A percentile compares a stretch with the other conserved stretches of the same genome.
Evolutionary conservation across 2,329 filamentous ascomycete species (phyloP).

Genomic region (Sclerotinia borealis): DNA sequence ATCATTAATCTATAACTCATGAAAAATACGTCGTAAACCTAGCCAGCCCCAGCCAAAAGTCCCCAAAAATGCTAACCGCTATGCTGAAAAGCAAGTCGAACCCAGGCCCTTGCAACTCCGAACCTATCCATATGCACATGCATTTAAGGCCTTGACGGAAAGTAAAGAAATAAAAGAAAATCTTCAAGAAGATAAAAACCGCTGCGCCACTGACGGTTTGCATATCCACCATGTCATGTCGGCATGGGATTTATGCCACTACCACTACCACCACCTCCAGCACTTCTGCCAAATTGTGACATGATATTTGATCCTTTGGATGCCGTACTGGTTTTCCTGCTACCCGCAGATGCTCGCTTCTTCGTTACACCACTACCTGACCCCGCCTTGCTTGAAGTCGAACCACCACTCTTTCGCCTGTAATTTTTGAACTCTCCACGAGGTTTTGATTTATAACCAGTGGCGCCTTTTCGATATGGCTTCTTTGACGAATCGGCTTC

Average conservation of each 20-base stretch:
- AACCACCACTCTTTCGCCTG: constrained; percentile 4
- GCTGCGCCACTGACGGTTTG: too few relatives aligned
- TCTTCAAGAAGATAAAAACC: background rate
- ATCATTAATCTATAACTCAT: background rate
- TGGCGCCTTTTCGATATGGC: background rate
- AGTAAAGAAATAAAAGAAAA: background rate
- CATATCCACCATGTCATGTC: background rate
- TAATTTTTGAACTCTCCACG: background rate
- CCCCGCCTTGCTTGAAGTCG: constrained; percentile 1
- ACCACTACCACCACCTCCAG: constrained; percentile 12
- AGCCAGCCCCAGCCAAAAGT: background rate
- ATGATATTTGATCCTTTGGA: constrained; percentile 3
- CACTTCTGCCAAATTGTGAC: constrained; percentile 6
- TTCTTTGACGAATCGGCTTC: background rate
- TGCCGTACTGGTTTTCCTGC: constrained; percentile 13
- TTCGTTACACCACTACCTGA: constrained; percentile 20
- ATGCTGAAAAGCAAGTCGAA: constrained; percentile 4
- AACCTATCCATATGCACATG: background rate
- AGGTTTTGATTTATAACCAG: background rate
- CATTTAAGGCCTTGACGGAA: background rate
- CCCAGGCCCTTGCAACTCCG: background rate
- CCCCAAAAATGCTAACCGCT: background rate
- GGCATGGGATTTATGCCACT: constrained; percentile 27
- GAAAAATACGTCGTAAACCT: background rate
- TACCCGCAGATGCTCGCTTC: constrained; percentile 15